Base-by-base conservation (phyloP, 306 rosid genomes). In the Casuarina equisetifolia region DNA sequence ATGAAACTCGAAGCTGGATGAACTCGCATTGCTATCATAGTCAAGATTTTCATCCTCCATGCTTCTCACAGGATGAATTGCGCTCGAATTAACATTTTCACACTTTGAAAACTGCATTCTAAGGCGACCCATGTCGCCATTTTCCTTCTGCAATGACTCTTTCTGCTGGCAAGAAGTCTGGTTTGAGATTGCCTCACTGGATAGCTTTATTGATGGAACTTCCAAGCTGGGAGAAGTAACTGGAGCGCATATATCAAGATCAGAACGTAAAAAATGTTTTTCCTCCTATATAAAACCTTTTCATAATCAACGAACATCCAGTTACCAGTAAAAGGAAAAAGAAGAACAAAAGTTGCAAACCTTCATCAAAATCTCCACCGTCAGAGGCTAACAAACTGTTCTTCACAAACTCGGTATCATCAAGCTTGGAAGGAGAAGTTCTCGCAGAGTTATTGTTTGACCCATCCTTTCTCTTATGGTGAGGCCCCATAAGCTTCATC, bases 1-100 rank as follows among this genome's bases (percentile, higher is more conserved):
- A 71, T 89, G 97, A 77, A 94, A 94, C 90, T 94, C 98, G n/a
- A 94, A 94, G 77, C 98, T 94, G 0, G 98, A 94, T 2, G 98
- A 94, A 84, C 98, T 94, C 69, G 98, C 97, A 78, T 94, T 92
- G 74, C 98, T 94, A 73, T 94, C 98, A 72, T 92, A 94, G 75
- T 92, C 98, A 46, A 92, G 89, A 82, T 88, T 89, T 25, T 94
- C 98, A 42, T 94, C 98, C 83, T 94, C 98, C 58, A 17, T 52
- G 15, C 66, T 62, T 82, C 92, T 89, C 80, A 85, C 15, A 0
- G 88, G 93, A 45, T 94, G 88, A 83, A 92, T 82, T 61, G 89
- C 53, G 73, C 89, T 90, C 9, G 95, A 90, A 86, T 84, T 89
- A 76, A 91, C 87, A 48, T 76, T 46, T 7, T 89, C 96, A 74